These are phyloP conservation scores for Aspergillus sp. DNA, from an alignment of 2,329 filamentous ascomycete genomes.

Conservation along the genomic window DNA sequence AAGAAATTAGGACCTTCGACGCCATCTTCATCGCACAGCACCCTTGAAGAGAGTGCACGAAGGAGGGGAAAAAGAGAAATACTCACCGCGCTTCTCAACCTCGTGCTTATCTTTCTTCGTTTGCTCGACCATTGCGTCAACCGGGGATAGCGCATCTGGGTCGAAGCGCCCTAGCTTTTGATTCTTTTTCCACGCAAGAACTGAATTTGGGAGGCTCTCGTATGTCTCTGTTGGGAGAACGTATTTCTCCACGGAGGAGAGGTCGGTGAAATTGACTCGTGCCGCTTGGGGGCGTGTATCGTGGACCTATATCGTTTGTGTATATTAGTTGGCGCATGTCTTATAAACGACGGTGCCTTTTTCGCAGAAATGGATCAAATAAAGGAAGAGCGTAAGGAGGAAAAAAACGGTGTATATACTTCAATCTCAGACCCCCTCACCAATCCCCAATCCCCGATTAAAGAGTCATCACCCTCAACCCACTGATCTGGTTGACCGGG, in stretches of 20 bases:
- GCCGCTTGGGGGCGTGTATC: slow-evolving; percentile 76
- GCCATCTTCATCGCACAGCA: not conserved
- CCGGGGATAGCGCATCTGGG: slow-evolving; percentile 72
- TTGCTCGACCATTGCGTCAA: slow-evolving; percentile 69
- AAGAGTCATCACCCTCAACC: slow-evolving; percentile 69
- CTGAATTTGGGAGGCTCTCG: slow-evolving; percentile 79
- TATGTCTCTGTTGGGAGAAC: slow-evolving; percentile 84
- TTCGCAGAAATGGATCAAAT: not conserved
- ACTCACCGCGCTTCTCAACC: slow-evolving; percentile 64
- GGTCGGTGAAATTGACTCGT: slow-evolving; percentile 77
- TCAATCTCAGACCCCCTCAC: slow-evolving; percentile 45
- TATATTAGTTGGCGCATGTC: not conserved
- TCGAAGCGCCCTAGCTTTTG: slow-evolving; percentile 96
- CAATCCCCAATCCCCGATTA: slow-evolving; percentile 53
- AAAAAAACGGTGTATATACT: slow-evolving; percentile 26
- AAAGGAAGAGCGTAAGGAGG: not conserved
- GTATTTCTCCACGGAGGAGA: slow-evolving; percentile 82
- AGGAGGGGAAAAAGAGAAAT: not conserved
- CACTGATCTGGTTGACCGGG: slow-evolving; percentile 61
- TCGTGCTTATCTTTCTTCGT: slow-evolving; percentile 60
- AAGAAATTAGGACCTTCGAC: not conserved
- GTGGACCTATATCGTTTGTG: slow-evolving; percentile 57
- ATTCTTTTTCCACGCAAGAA: slow-evolving; percentile 93
- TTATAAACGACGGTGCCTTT: no score
- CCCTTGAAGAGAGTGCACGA: not conserved